These are phyloP conservation scores for Aspergillus quadricinctus DNA, from an alignment of 2,329 filamentous ascomycete species.

Conservation along the genomic window DNA sequence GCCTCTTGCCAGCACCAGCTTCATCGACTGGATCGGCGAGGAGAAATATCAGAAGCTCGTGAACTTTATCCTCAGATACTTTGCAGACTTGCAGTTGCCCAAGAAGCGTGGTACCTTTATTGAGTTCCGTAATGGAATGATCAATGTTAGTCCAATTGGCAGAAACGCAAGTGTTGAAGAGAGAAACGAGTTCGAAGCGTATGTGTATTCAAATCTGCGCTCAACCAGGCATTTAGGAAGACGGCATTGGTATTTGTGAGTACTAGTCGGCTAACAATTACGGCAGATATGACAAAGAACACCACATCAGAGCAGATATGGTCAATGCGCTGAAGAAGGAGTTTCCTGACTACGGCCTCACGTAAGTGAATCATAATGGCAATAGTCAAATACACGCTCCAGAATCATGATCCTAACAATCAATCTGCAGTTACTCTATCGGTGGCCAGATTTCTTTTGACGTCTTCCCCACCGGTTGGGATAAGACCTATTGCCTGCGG, in stretches of 20 bases:
- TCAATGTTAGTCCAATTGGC: slow-evolving; percentile 61
- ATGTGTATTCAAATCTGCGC: slow-evolving; percentile 16
- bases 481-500: slow-evolving; percentile 94
- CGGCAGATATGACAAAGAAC: slow-evolving; percentile 65
- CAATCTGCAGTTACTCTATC: slow-evolving; percentile 68
- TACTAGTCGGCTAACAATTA: slow-evolving; percentile 7
- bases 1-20: slow-evolving; percentile 71
- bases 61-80: slow-evolving; percentile 57
- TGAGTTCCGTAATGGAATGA: slow-evolving; percentile 63
- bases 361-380: slow-evolving; percentile 53
- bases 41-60: slow-evolving; percentile 61
- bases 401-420: neutral
- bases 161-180: slow-evolving; percentile 80
- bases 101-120: slow-evolving; percentile 64
- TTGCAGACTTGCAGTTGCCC: slow-evolving; percentile 58
- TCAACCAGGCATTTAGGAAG: neutral
- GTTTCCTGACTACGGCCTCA: slow-evolving; percentile 80
- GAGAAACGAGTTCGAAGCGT: slow-evolving; percentile 71
- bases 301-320: slow-evolving; percentile 72
- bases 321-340: slow-evolving; percentile 71
- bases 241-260: neutral
- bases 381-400: neutral
- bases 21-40: slow-evolving; percentile 91
- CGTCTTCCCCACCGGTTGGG: slow-evolving; percentile 94
- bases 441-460: slow-evolving; percentile 98